Base-by-base conservation (phyloP, 805 yeast genomes). In the Starmerella khaoyaiensis region DNA sequence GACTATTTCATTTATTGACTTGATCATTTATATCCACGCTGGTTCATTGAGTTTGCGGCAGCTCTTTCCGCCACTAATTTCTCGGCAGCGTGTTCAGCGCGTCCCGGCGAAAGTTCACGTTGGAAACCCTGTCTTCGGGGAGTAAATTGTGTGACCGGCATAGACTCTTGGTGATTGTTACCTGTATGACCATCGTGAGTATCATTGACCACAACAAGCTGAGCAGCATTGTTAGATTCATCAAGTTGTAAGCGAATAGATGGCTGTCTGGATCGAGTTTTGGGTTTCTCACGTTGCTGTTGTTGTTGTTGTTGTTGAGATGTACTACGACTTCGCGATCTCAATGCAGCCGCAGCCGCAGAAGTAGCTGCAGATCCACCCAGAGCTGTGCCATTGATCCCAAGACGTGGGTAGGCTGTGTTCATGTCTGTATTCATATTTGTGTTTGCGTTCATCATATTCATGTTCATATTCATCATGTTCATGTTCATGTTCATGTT, bases 181-280 rank as follows among this genome's bases (percentile, higher is more conserved):
- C 24, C 15, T 7, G 10, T 4, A 11, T 11, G 14, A 15, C 12
- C 35, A n/a, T 23, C 18, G 29, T 40, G 37, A 12, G 32, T 33
- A 24, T 42, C 37, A 1, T 40, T 41, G 5, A 45, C 30, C n/a
- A 47, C 41, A 1, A 48, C 48, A 1, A 48, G 35, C 19, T 43
- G 45, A 4, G 51, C 51, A 6, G 45, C 24, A 28, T 46, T 36
- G 31, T 35, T 38, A 30, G 32, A 36, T 15, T 47, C 50, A 15
- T 47, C 51, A 12, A 48, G 37, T 33, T 44, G 46, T 31, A 48
- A 35, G 9, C 51, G 45, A 25, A 48, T 31, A 4, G 46, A 37
- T 8, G 47, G 46, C 31, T 40, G 52, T 4, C 44, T 39, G 10
- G 43, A 39, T 5, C 48, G 31, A 21, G 36, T 21, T 1, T 35